These are phyloP conservation scores for Colletotrichum lindemuthianum DNA, from an alignment of 2,329 filamentous ascomycete species.

Conservation along the genomic window DNA sequence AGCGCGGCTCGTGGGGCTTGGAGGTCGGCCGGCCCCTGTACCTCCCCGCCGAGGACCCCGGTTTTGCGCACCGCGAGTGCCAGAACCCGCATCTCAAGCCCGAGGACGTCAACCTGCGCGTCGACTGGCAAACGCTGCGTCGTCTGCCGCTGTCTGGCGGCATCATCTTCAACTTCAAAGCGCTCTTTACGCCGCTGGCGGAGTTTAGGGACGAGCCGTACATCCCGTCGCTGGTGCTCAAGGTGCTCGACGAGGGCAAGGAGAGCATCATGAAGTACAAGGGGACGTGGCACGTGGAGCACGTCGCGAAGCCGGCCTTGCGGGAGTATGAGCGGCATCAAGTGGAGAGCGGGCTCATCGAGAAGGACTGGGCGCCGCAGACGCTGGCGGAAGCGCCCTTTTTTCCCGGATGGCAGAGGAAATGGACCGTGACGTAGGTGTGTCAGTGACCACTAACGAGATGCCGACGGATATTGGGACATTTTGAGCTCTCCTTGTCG, in stretches of 20 bases:
- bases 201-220: constrained; percentile 78
- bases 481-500: too few relatives aligned
- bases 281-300: constrained; percentile 81
- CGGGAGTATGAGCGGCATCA: constrained; percentile 74
- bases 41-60: constrained; percentile 74
- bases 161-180: constrained; percentile 90
- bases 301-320: constrained; percentile 73
- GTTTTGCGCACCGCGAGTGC: constrained; percentile 66
- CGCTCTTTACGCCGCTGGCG: constrained; percentile 78
- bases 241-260: constrained; percentile 76
- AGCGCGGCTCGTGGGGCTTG: constrained; percentile 85
- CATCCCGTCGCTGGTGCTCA: constrained; percentile 74
- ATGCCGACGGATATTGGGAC: background rate
- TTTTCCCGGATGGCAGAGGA: constrained; percentile 80
- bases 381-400: constrained; percentile 82
- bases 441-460: background rate
- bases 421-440: constrained; percentile 60
- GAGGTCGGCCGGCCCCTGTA: constrained; percentile 81
- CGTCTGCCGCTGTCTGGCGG: constrained; percentile 79
- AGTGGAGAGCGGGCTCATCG: constrained; percentile 67
- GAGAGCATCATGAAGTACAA: constrained; percentile 81
- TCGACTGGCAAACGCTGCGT: constrained; percentile 90
- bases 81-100: constrained; percentile 67
- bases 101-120: constrained; percentile 73
- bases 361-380: constrained; percentile 69